A percentile compares a stretch with the other conserved stretches of the same genome.
phyloP scores from a whole-genome alignment of 1,139 yeast species.

The Taphrina flavorubra region DNA sequence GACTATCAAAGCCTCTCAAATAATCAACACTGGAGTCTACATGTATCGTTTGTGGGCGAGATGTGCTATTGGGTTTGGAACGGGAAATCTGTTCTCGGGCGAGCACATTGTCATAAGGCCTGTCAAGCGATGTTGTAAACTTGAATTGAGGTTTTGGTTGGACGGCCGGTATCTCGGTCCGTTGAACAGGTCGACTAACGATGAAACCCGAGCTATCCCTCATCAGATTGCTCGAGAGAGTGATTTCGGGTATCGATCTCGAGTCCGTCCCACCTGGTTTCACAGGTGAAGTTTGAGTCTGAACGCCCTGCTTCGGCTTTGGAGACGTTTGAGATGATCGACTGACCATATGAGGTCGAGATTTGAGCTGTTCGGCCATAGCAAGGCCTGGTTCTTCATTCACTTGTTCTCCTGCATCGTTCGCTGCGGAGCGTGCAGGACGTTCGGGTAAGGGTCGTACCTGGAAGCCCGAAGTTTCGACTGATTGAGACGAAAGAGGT shows the following conservation, averaged over 20 bases:
- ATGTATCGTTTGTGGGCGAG: conserved; percentile 51
- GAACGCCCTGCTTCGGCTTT: conserved; percentile 23
- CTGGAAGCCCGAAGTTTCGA: not conserved
- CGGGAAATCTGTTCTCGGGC: conserved; percentile 29
- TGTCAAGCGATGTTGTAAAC: conserved; percentile 43
- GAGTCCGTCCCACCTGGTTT: conserved; percentile 1
- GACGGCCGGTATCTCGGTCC: conserved; percentile 40
- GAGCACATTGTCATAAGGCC: conserved; percentile 18
- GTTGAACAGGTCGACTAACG: conserved; percentile 43
- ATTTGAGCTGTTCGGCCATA: conserved; percentile 6
- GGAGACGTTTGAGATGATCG: conserved; percentile 35
- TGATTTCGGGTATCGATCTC: not conserved
- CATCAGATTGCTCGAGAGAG: conserved; percentile 19
- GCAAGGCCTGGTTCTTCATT: not conserved
- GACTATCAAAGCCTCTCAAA: conserved; percentile 61
- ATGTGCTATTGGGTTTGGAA: conserved; percentile 43
- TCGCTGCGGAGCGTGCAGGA: not conserved
- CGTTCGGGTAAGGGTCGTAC: not conserved
- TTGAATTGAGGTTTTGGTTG: conserved; percentile 40
- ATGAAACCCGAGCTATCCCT: conserved; percentile 31
- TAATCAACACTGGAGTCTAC: conserved; percentile 64
- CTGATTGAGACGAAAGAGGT: not conserved
- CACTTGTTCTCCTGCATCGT: not conserved
- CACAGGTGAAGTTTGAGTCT: conserved; percentile 33
- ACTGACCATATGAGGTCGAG: conserved; percentile 25